Evolutionary conservation across 1,284 basidiomycete species (phyloP).

Genomic region (Cryptococcus wingfieldii): DNA sequence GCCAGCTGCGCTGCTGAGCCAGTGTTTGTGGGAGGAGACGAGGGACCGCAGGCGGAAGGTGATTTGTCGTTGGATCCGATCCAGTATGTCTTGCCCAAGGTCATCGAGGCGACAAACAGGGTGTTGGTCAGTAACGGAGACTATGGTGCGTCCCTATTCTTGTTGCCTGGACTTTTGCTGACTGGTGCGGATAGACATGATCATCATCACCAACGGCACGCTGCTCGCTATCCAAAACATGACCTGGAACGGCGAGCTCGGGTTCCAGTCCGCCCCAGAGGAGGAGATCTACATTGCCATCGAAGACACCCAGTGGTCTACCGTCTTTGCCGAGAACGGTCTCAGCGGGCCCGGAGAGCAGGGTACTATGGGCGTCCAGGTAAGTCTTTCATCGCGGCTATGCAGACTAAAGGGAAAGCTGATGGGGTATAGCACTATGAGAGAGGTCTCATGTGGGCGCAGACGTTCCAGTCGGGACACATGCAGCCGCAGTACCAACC

Average conservation of each 20-base stretch:
- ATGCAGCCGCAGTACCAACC: slow-evolving; percentile 21
- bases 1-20: slow-evolving; percentile 58
- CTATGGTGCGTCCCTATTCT: slow-evolving; percentile 17
- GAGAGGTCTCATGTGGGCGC: slow-evolving; percentile 24
- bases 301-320: slow-evolving; percentile 4
- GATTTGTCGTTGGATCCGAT: slow-evolving; percentile 60
- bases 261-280: slow-evolving; percentile 19
- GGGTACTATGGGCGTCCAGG: slow-evolving; percentile 19
- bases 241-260: slow-evolving; percentile 33
- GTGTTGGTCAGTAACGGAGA: slow-evolving; percentile 65
- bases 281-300: slow-evolving; percentile 7
- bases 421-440: slow-evolving; percentile 15
- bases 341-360: slow-evolving; percentile 4
- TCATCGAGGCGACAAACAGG: slow-evolving; percentile 61
- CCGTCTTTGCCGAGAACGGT: slow-evolving; percentile 7
- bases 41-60: slow-evolving; percentile 27
- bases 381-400: neutral
- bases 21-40: slow-evolving; percentile 53
- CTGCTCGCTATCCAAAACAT: slow-evolving; percentile 38
- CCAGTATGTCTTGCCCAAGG: slow-evolving; percentile 19
- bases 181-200: slow-evolving; percentile 13
- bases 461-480: slow-evolving; percentile 18
- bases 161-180: neutral
- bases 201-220: slow-evolving; percentile 30
- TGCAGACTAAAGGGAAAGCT: neutral